These are phyloP conservation scores for Leccinum arenicola DNA, from an alignment of 768 basidiomycete species.

Conservation along the genomic window DNA sequence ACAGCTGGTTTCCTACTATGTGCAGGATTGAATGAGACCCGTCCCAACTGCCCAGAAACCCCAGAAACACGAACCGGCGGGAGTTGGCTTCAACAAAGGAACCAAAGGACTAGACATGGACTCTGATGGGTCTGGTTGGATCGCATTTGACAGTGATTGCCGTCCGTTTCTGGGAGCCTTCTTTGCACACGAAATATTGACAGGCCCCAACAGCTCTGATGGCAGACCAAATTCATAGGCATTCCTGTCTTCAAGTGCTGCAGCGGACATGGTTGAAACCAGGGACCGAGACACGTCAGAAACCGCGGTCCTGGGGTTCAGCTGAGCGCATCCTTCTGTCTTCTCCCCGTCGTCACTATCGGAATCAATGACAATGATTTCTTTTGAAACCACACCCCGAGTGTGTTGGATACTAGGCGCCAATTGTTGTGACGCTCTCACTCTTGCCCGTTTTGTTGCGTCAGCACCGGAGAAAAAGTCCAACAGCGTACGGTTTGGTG, in stretches of 20 bases:
- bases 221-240: constrained; percentile 21
- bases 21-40: neutral
- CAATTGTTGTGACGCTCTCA: constrained; percentile 4
- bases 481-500: constrained; percentile 40
- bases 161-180: neutral
- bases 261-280: neutral
- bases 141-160: neutral
- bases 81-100: constrained; percentile 11
- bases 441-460: constrained; percentile 20
- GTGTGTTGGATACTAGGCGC: neutral
- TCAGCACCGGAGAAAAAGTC: constrained; percentile 41
- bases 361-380: constrained; percentile 63
- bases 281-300: neutral
- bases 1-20: constrained; percentile 2
- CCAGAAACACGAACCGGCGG: constrained; percentile 13
- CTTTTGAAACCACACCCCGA: constrained; percentile 18
- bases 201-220: constrained; percentile 22
- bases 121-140: neutral
- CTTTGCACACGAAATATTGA: neutral
- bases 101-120: constrained; percentile 20
- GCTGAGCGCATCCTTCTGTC: neutral
- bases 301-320: neutral
- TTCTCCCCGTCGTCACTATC: constrained; percentile 44
- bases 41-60: neutral
- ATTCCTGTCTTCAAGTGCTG: neutral